Conservation (phyloP, 805 yeast genomes). For the Wickerhamiella galacta region DNA sequence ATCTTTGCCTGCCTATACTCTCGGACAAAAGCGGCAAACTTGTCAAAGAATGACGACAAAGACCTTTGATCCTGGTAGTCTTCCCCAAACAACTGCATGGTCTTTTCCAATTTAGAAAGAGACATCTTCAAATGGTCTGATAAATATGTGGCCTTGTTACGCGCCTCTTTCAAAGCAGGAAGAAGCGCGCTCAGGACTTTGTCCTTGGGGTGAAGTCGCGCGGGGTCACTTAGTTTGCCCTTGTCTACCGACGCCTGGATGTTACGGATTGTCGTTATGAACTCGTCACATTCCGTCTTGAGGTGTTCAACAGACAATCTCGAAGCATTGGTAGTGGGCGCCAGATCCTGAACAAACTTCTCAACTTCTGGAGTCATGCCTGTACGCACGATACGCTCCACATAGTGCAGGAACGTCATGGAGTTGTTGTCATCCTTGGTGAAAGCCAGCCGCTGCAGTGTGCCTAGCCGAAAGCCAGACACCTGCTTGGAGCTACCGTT, state of each 20-base stretch:
- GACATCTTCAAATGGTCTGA: constrained; percentile 48
- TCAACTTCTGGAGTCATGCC: constrained; percentile 61
- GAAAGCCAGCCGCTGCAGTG: constrained; percentile 78
- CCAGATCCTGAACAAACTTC: constrained; percentile 56
- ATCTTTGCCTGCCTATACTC: constrained; percentile 67
- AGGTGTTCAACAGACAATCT: constrained; percentile 73
- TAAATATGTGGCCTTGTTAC: constrained; percentile 47
- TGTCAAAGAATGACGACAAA: constrained; percentile 52
- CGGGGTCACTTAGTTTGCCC: constrained; percentile 74
- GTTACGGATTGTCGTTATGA: constrained; percentile 42
- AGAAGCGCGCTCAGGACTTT: constrained; percentile 42
- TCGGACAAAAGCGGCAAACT: constrained; percentile 60
- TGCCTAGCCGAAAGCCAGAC: constrained; percentile 73
- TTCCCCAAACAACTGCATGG: constrained; percentile 85
- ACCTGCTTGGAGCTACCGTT: constrained; percentile 88
- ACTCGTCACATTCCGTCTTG: constrained; percentile 52
- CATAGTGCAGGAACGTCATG: constrained; percentile 80
- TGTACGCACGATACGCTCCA: constrained; percentile 72
- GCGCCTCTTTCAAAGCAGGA: constrained; percentile 59
- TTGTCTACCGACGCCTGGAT: constrained; percentile 56
- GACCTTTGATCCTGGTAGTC: constrained; percentile 54
- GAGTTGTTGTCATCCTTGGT: constrained; percentile 80
- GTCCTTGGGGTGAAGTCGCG: constrained; percentile 72
- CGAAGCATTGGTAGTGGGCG: constrained; percentile 40
- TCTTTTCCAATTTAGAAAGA: constrained; percentile 43